Percentiles rank a stretch among this genome's conserved stretches.
These are phyloP conservation scores for Apophysomyces trapeziformis DNA, from an alignment of 371 early-diverging fungal genomes.

Conservation along the genomic window DNA sequence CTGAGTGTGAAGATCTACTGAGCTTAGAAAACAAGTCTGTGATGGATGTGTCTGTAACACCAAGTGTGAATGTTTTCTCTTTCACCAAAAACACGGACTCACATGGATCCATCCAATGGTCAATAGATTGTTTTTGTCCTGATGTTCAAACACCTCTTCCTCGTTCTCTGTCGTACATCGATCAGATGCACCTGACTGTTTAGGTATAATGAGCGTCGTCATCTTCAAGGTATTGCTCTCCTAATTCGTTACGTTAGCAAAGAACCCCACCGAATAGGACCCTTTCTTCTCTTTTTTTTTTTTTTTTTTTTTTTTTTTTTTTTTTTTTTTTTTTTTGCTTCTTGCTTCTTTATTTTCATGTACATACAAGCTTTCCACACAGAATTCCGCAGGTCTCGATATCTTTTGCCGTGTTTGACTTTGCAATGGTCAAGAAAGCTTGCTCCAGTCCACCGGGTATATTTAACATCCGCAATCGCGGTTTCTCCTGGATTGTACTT, in stretches of 20 bases:
- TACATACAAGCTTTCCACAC: conserved; percentile 73
- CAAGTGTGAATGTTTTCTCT: not conserved
- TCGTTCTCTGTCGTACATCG: conserved; percentile 88
- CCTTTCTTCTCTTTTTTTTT: too few relatives aligned
- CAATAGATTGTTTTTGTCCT: conserved; percentile 73
- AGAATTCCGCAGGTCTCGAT: conserved; percentile 93
- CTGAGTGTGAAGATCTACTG: conserved; percentile 93
- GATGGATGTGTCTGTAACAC: conserved; percentile 83
- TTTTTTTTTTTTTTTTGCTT: not conserved
- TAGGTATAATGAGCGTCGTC: conserved; percentile 87
- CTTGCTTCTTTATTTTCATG: too few relatives aligned
- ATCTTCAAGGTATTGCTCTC: conserved; percentile 69
- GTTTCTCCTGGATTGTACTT: conserved; percentile 32
- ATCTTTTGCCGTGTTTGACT: conserved; percentile 74
- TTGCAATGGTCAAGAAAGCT: conserved; percentile 77
- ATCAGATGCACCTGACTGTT: conserved; percentile 87
- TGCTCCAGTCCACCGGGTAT: conserved; percentile 68
- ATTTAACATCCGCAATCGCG: conserved; percentile 69
- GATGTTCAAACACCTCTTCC: conserved; percentile 82
- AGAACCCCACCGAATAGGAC: not conserved
- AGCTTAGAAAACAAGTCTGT: conserved; percentile 92
- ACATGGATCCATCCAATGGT: conserved; percentile 95
- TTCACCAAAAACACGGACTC: conserved; percentile 20
- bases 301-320: too few relatives aligned
- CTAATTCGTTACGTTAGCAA: conserved; percentile 26